A percentile compares a stretch with the other conserved stretches of the same genome.
Evolutionary conservation across 805 yeast genomes (phyloP).

Genomic region (Candida loeiensis): DNA sequence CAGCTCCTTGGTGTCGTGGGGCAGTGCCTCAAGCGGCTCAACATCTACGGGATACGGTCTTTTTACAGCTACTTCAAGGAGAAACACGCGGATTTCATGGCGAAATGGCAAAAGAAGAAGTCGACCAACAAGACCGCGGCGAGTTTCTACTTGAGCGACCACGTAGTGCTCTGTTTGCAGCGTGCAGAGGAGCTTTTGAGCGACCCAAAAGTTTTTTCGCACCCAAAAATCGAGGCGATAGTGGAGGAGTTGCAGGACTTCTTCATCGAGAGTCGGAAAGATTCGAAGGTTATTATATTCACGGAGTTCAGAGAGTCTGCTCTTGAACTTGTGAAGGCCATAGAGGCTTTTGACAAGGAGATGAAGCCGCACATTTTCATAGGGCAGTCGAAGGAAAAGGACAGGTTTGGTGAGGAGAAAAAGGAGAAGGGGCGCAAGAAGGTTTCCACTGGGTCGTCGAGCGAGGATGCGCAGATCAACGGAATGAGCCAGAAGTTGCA

Average conservation of each 20-base stretch:
- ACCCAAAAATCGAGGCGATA: constrained; percentile 67
- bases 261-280: constrained; percentile 37
- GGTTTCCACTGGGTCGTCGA: constrained; percentile 32
- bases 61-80: constrained; percentile 66
- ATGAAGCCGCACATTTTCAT: constrained; percentile 81
- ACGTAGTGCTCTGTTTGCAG: constrained; percentile 42
- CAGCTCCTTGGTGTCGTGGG: constrained; percentile 70
- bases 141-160: constrained; percentile 53
- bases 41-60: constrained; percentile 77
- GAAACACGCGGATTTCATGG: constrained; percentile 53
- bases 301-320: constrained; percentile 91
- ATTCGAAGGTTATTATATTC: constrained; percentile 80
- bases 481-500: constrained; percentile 94
- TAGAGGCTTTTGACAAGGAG: constrained; percentile 36
- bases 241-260: constrained; percentile 57
- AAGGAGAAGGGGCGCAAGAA: constrained; percentile 28
- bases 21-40: constrained; percentile 62
- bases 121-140: constrained; percentile 63
- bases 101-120: constrained; percentile 54
- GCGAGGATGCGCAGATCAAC: constrained; percentile 69
- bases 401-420: constrained; percentile 55
- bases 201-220: constrained; percentile 47
- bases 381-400: constrained; percentile 83
- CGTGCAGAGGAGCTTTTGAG: constrained; percentile 43
- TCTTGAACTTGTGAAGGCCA: constrained; percentile 68